Conservation (phyloP, 2,329 filamentous ascomycete genomes). For the Ascochyta rabiei region DNA sequence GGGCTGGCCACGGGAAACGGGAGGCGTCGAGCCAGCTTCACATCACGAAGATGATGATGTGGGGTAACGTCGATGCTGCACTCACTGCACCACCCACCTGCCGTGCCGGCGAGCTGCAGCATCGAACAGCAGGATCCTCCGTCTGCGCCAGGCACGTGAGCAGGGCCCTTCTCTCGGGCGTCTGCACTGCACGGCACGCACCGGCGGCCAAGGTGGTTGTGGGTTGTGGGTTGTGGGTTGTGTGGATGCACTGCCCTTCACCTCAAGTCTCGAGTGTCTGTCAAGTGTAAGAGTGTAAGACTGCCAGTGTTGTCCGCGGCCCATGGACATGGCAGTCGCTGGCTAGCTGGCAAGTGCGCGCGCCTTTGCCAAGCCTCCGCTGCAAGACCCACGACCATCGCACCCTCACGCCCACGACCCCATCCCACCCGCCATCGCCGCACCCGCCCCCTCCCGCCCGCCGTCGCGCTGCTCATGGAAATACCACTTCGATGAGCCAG, state of each 20-base stretch:
- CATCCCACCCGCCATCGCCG: slow-evolving; percentile 27
- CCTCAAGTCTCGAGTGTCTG: too few species aligned
- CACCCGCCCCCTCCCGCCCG: slow-evolving; percentile 27
- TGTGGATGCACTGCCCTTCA: not conserved
- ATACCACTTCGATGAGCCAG: slow-evolving; percentile 55
- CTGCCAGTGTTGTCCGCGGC: too few species aligned
- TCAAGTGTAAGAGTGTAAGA: too few species aligned
- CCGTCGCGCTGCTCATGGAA: slow-evolving; percentile 50
- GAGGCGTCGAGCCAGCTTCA: not conserved
- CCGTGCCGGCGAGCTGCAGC: slow-evolving; percentile 12
- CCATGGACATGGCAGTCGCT: not conserved
- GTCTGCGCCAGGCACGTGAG: not conserved
- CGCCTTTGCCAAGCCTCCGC: slow-evolving; percentile 3
- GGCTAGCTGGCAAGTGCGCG: slow-evolving; percentile 15
- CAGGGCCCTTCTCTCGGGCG: not conserved
- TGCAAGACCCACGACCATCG: slow-evolving; percentile 23
- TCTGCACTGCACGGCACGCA: not conserved
- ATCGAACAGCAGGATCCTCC: not conserved
- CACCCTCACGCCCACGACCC: slow-evolving; percentile 23
- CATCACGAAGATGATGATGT: slow-evolving; percentile 1
- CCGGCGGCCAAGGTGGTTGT: too few species aligned
- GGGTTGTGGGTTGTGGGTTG: too few species aligned
- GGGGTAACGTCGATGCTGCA: slow-evolving; percentile 14
- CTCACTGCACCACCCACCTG: too few species aligned
- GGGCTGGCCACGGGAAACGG: not conserved